Evolutionary conservation across 129 eudicot genomes (phyloP).

Genomic region (Centella asiatica): DNA sequence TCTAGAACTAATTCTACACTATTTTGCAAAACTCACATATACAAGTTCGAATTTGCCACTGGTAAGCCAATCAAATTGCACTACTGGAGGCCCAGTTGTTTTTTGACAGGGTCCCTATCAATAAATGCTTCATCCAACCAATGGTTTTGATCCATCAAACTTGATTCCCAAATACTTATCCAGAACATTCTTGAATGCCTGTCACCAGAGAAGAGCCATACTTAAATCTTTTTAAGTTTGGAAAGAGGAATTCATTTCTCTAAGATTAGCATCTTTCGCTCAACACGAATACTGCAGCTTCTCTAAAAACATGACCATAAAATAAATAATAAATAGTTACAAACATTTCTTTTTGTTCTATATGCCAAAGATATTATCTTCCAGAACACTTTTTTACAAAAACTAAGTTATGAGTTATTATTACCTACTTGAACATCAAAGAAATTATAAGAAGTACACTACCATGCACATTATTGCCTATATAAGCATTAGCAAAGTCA

Average conservation of each 20-base stretch:
- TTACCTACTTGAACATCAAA: background rate
- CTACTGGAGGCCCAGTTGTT: slow-evolving; percentile 16
- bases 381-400: background rate
- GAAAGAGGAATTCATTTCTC: background rate
- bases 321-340: no score
- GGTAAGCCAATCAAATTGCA: slow-evolving; percentile 12
- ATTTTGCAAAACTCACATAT: slow-evolving; percentile 19
- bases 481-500: background rate
- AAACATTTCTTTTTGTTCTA: background rate
- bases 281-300: no score
- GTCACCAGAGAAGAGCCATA: slow-evolving; percentile 10
- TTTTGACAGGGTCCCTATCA: slow-evolving; percentile 9
- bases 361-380: background rate
- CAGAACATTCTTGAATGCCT: slow-evolving; percentile 86
- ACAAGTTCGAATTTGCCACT: slow-evolving; percentile 6
- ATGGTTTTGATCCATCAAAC: slow-evolving; percentile 34
- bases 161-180: slow-evolving; percentile 62
- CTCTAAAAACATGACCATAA: no score
- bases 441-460: background rate
- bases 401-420: background rate
- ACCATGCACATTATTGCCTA: background rate
- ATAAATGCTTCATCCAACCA: slow-evolving; percentile 14
- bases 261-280: background rate
- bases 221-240: background rate
- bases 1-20: slow-evolving; percentile 4